phyloP scores from a whole-genome alignment of 495 filamentous ascomycete genomes.

The Diplogelasinospora grovesii region DNA sequence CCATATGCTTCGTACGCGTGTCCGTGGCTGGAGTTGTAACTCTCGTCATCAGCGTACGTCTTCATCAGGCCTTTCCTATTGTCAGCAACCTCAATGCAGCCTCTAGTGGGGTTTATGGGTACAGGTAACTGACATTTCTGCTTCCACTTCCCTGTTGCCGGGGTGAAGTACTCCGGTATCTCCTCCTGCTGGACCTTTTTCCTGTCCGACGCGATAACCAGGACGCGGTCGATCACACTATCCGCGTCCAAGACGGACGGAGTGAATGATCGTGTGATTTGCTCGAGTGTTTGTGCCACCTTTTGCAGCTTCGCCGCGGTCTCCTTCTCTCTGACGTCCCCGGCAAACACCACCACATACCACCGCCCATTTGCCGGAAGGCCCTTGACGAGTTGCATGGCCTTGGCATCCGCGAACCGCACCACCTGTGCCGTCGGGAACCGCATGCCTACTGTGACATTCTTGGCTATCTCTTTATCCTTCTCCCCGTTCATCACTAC shows the following conservation, averaged over 20 bases:
- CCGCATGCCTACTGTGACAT: conserved; percentile 49
- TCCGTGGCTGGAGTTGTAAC: conserved; percentile 58
- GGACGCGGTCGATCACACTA: conserved; percentile 53
- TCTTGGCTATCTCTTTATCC: conserved; percentile 27
- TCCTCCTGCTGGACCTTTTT: conserved; percentile 49
- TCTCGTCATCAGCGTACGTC: conserved; percentile 60
- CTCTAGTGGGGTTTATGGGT: background rate
- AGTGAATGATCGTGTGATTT: conserved; percentile 40
- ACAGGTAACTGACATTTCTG: conserved; percentile 43
- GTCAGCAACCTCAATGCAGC: background rate
- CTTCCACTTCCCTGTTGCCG: conserved; percentile 50
- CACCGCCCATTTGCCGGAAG: conserved; percentile 50
- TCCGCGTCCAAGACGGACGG: conserved; percentile 41
- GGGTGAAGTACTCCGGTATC: conserved; percentile 54
- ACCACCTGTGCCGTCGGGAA: conserved; percentile 52
- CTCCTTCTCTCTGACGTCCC: conserved; percentile 35
- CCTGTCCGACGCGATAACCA: conserved; percentile 50
- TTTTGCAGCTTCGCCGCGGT: conserved; percentile 30
- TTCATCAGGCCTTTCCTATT: conserved; percentile 49
- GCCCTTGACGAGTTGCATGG: conserved; percentile 46
- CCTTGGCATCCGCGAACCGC: conserved; percentile 50
- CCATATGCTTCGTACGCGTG: conserved; percentile 58
- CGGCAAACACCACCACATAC: conserved; percentile 55
- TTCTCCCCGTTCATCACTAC: conserved; percentile 24
- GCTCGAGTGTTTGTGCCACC: conserved; percentile 27